These are phyloP conservation scores for Aureobasidium sp. DNA, from an alignment of 2,329 filamentous ascomycete species.

Conservation along the genomic window DNA sequence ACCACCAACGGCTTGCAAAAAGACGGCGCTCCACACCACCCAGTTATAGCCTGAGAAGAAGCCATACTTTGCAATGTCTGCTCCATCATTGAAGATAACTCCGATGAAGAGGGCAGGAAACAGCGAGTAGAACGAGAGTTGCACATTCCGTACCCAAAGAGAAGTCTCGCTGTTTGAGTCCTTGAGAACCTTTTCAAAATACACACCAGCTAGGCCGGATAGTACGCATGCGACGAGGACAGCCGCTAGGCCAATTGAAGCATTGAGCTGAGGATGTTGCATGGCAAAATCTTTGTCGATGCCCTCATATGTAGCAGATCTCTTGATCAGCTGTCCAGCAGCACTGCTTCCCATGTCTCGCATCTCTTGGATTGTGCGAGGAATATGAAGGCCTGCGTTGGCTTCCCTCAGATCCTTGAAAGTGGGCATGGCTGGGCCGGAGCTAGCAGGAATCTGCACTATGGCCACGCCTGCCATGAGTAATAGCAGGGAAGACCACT, in stretches of 20 bases:
- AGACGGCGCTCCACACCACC: conserved; percentile 79
- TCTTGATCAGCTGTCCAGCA: conserved; percentile 49
- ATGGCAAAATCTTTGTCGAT: conserved; percentile 59
- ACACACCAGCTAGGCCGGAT: conserved; percentile 79
- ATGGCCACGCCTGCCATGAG: conserved; percentile 77
- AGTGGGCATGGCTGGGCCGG: conserved; percentile 48
- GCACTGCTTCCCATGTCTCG: conserved; percentile 54
- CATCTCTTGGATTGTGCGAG: conserved; percentile 70
- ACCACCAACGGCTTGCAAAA: conserved; percentile 76
- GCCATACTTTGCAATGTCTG: conserved; percentile 72
- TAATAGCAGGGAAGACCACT: conserved; percentile 74
- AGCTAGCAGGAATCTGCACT: conserved; percentile 66
- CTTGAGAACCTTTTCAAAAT: conserved; percentile 87
- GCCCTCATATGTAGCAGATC: conserved; percentile 85
- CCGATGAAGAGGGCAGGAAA: conserved; percentile 84
- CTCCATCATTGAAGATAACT: conserved; percentile 79
- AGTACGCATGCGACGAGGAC: conserved; percentile 71
- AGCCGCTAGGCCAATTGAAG: conserved; percentile 68
- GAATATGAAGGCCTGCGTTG: conserved; percentile 55
- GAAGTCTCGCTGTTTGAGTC: conserved; percentile 69
- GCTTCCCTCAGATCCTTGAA: conserved; percentile 58
- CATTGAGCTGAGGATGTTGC: conserved; percentile 59
- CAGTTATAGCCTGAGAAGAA: conserved; percentile 95
- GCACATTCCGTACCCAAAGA: conserved; percentile 90
- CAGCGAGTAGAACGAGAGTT: conserved; percentile 88